phyloP scores from a whole-genome alignment of 768 basidiomycete species.

The Rhodosporidiobolus sp. region DNA sequence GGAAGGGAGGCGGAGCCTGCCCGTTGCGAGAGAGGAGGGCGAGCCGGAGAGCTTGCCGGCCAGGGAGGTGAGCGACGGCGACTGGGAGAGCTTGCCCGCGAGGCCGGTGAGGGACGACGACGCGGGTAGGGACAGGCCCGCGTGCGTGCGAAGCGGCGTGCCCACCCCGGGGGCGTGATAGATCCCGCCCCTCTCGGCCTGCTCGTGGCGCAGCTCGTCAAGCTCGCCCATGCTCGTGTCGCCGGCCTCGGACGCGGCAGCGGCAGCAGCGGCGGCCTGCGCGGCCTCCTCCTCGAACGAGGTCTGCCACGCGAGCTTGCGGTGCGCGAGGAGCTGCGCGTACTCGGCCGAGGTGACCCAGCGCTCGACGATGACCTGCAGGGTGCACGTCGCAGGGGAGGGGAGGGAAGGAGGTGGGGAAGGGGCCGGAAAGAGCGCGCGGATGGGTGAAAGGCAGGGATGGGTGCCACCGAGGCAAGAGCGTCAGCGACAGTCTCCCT shows the following conservation, averaged over 20 bases:
- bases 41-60: conserved; percentile 3
- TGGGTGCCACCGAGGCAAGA: too few relatives aligned
- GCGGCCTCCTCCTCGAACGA: conserved; percentile 18
- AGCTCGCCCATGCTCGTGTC: neutral
- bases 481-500: too few relatives aligned
- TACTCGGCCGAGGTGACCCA: conserved; percentile 30
- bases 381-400: neutral
- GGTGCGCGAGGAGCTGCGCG: neutral
- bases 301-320: conserved; percentile 33
- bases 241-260: neutral
- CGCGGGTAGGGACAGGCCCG: neutral
- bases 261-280: neutral
- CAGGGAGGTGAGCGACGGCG: conserved; percentile 3
- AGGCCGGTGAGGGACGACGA: neutral
- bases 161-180: conserved; percentile 20
- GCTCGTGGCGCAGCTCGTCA: neutral
- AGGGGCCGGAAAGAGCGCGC: neutral
- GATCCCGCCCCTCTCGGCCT: neutral
- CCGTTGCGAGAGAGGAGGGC: conserved; percentile 10
- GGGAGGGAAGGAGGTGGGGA: neutral
- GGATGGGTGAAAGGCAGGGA: too few relatives aligned
- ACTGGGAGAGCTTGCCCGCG: neutral
- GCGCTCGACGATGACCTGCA: conserved; percentile 28
- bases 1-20: conserved; percentile 11
- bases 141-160: conserved; percentile 22